Evolutionary conservation across 2,329 filamentous ascomycete species (phyloP).

Genomic region (Lasiodiplodia sp.): DNA sequence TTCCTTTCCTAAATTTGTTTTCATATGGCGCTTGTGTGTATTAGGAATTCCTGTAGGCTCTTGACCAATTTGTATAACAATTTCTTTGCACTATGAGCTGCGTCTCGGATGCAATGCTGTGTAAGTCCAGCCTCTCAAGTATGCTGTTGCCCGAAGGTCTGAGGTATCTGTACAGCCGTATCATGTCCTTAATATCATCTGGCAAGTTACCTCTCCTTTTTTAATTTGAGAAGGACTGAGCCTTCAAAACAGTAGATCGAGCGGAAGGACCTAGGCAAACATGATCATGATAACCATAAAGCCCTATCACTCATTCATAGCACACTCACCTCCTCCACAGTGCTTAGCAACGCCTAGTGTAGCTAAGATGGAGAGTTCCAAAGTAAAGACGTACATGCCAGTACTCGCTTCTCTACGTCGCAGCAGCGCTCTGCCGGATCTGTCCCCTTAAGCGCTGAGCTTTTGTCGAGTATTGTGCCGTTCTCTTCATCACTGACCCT

Average conservation of each 20-base stretch:
- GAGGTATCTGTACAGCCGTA: background rate
- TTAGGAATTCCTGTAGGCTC: background rate
- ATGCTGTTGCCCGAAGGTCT: background rate
- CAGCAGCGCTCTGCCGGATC: background rate
- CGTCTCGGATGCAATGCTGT: background rate
- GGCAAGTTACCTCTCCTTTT: background rate
- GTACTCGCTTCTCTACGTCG: background rate
- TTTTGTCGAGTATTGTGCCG: background rate
- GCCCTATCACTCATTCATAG: too few species aligned
- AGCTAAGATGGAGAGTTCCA: too few species aligned
- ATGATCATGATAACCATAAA: too few species aligned
- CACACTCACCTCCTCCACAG: too few species aligned
- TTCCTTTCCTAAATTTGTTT: background rate
- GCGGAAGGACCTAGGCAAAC: too few species aligned
- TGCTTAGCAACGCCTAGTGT: too few species aligned
- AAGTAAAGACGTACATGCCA: too few species aligned
- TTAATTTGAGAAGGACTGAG: background rate
- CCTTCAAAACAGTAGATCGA: too few species aligned
- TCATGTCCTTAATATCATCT: background rate
- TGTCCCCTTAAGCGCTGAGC: background rate
- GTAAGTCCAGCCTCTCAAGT: too few species aligned
- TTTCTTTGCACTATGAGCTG: background rate
- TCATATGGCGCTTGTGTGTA: background rate
- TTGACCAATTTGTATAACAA: background rate
- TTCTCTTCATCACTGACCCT: background rate